A percentile compares a stretch with the other conserved stretches of the same genome.
These are phyloP conservation scores for Takashimella koratensis DNA, from an alignment of 1,284 basidiomycete genomes.

Conservation along the genomic window DNA sequence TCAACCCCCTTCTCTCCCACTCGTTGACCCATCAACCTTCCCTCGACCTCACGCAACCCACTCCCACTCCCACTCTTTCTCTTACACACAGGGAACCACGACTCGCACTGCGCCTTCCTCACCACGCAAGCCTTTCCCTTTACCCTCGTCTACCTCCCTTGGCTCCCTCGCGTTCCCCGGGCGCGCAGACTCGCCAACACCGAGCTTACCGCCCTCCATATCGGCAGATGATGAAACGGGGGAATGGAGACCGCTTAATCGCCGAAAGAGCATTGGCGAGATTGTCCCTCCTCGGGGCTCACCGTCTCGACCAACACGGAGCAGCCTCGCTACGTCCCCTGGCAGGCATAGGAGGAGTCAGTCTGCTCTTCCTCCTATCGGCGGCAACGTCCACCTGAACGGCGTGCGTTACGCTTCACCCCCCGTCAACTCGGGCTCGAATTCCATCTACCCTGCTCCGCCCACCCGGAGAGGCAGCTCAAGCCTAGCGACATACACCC, in stretches of 20 bases:
- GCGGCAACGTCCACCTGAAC: background rate
- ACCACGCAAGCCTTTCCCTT: background rate
- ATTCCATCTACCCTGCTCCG: too few species aligned
- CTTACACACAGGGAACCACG: too few species aligned
- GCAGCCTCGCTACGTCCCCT: too few species aligned
- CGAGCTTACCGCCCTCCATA: background rate
- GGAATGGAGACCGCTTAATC: background rate
- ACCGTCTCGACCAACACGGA: constrained; percentile 6
- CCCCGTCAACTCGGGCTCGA: too few species aligned
- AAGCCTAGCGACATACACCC: too few species aligned
- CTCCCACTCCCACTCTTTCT: background rate
- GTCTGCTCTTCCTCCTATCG: constrained; percentile 15
- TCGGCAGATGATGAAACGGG: background rate
- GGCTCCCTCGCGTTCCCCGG: background rate
- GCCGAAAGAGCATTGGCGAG: background rate
- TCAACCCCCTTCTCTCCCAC: background rate
- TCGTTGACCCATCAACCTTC: background rate
- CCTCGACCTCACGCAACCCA: background rate
- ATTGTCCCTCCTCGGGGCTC: background rate
- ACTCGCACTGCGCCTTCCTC: constrained; percentile 3
- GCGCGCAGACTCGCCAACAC: background rate
- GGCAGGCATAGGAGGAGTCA: constrained; percentile 24
- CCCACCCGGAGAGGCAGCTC: too few species aligned
- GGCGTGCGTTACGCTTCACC: background rate
- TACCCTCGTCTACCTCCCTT: background rate